Base-by-base conservation (phyloP, 306 rosid genomes). In the Medicago ruthenica region DNA sequence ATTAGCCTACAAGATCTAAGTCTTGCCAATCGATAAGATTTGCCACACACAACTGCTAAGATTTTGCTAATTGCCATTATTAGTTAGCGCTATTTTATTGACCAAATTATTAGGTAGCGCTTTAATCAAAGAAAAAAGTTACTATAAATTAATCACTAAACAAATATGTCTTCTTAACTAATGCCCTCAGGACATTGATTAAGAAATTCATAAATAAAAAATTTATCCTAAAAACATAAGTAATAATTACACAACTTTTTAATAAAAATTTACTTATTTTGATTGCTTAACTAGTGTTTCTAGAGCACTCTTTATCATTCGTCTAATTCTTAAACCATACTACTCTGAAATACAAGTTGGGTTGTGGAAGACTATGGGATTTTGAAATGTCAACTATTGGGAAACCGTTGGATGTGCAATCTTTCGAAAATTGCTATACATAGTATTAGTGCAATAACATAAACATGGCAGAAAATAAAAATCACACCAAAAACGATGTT, bases 21-120 rank as follows among this genome's bases (percentile, higher is more conserved):
- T 70, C 66, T 76, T 65, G 62, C 59, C 69, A 72, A 82, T 76
- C 41, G 79, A 79, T 79, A 80, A 84, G 96, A 87, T 89, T 75
- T 84, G 82, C 79, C 90, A 80, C 86, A 76, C 57, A 69, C 14
- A 84, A 45, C 31, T 73, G 74, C 53, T 74, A 17, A 75, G 77
- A 76, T 37, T 78, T 81, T 76, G 77, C 74, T 21, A 75, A 75
- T 79, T 77, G 72, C 21, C 53, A 80, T 87, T 80, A 75, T 75
- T 72, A 42, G 73, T n/a, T 69, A 31, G 70, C 11, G 37, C 37
- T 34, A 34, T 34, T 34, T 34, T 34, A 7, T 34, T 34, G 37
- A 34, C 37, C 37, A 34, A 34, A 80, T 87, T 80, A 75, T 75
- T 72, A 42, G 73, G 14, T 69, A 21, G 70, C 14, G 0, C 63